Evolutionary conservation across 768 basidiomycete genomes (phyloP), one percentile per base, ranked within the genome.

Genomic region (Trametes cinnabarina): DNA sequence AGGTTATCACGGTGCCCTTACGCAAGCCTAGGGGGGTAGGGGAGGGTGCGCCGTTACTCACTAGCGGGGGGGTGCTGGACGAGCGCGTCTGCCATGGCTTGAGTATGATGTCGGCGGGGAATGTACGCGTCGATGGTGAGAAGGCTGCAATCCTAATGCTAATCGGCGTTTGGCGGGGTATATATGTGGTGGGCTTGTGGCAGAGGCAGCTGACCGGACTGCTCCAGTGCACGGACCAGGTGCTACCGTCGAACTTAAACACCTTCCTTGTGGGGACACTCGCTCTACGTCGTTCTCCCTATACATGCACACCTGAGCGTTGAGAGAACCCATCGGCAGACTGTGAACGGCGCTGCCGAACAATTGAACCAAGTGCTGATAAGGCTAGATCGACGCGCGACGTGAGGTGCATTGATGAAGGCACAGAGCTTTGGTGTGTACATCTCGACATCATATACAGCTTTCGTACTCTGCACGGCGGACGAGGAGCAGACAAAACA

Each of bases 61-160:
- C 65, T 63, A 1, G 65, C 65, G 4, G 65, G 65, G 30, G 65
- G 57, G 43, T 63, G 65, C 28, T 63, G 65, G 14, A 51, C 50
- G 26, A 61, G 50, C 9, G 53, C 43, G 26, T 59, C 62, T 22
- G 60, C 35, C 60, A 65, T 63, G 44, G 3, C 56, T 43, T 4
- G 19, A 32, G 1, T 4, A n/a, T 25, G 30, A 26, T 19, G 35
- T 46, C 32, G 25, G 34, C 11, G 22, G 25, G 23, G 14, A 37
- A 30, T 32, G 17, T 20, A 37, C 22, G 20, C 7, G 47, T 49
- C 14, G n/a, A 42, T 32, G 43, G 47, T 46, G 61, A 28, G 50
- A 25, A 37, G 34, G n/a, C 39, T 40, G 47, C 25, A 39, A 47
- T 43, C 26, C n/a, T n/a, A n/a, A n/a, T n/a, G 4, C 28, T 37